These are phyloP conservation scores for Clavispora phyllophila DNA, from an alignment of 805 yeast species.

Conservation along the genomic window DNA sequence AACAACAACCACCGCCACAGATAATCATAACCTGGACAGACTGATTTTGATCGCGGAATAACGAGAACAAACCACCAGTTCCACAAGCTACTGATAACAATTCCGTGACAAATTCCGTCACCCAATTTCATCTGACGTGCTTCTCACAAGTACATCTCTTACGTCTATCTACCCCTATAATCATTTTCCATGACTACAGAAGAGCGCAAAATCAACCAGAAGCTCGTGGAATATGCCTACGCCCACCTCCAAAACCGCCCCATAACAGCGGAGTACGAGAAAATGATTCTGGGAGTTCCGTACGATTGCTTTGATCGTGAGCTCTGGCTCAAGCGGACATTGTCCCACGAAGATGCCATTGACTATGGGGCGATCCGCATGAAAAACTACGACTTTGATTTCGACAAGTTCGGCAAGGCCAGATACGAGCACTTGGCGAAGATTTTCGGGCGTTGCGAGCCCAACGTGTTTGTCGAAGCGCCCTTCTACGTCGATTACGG, in stretches of 20 bases:
- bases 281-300: conserved; percentile 49
- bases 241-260: conserved; percentile 31
- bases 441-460: conserved; percentile 47
- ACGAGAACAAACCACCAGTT: no score
- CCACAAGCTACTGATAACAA: no score
- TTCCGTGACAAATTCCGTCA: no score
- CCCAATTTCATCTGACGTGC: no score
- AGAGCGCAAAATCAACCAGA: conserved; percentile 18
- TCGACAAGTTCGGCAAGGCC: conserved; percentile 26
- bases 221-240: conserved; percentile 31
- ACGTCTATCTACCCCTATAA: no score
- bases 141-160: no score
- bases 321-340: conserved; percentile 23
- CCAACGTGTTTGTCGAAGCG: conserved; percentile 44
- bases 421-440: conserved; percentile 30
- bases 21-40: no score
- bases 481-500: conserved; percentile 68
- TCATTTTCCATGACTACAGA: background rate
- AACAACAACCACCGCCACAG: no score
- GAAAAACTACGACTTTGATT: conserved; percentile 25
- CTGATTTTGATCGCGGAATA: no score
- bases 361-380: conserved; percentile 31
- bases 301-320: conserved; percentile 34
- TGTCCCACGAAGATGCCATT: conserved; percentile 30
- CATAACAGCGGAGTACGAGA: conserved; percentile 42